Percentiles rank a stretch among this genome's conserved stretches.
These are phyloP conservation scores for Xerocomus amazonicus DNA, from an alignment of 1,284 basidiomycete species.

Conservation along the genomic window DNA sequence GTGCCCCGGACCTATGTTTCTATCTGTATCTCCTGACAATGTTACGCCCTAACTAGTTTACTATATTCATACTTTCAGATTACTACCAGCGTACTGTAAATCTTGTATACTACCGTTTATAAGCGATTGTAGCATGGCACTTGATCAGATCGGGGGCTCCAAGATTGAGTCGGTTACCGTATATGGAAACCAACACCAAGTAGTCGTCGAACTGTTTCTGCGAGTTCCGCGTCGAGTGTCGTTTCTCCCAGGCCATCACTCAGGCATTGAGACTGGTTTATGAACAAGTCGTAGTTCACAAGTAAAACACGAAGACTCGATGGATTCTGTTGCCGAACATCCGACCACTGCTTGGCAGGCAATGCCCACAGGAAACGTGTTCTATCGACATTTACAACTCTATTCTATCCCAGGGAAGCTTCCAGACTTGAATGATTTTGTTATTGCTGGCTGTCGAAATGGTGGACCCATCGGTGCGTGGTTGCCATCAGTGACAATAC, in stretches of 20 bases:
- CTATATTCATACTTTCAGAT: not conserved
- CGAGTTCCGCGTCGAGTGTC: no score
- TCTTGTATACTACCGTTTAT: slow-evolving; percentile 1
- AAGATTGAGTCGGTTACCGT: not conserved
- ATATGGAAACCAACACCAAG: not conserved
- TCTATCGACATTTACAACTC: slow-evolving; percentile 77
- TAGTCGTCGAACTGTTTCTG: no score
- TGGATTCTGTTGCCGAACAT: slow-evolving; percentile 51
- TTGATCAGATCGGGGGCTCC: no score
- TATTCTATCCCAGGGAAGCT: slow-evolving; percentile 84
- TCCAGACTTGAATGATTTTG: slow-evolving; percentile 76
- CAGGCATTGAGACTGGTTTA: not conserved
- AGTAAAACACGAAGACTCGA: slow-evolving; percentile 7
- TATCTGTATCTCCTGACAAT: not conserved
- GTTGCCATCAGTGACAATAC: not conserved
- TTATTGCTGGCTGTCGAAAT: slow-evolving; percentile 78
- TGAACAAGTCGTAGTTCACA: not conserved
- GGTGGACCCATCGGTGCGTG: slow-evolving; percentile 83
- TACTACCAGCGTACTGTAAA: slow-evolving; percentile 3
- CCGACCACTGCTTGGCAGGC: slow-evolving; percentile 78
- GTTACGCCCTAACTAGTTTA: not conserved
- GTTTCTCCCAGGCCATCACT: not conserved
- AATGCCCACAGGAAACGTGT: slow-evolving; percentile 74
- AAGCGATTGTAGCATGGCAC: not conserved
- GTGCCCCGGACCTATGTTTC: not conserved